phyloP scores from a whole-genome alignment of 805 yeast genomes.

The Saccharomyces cerevisiae region DNA sequence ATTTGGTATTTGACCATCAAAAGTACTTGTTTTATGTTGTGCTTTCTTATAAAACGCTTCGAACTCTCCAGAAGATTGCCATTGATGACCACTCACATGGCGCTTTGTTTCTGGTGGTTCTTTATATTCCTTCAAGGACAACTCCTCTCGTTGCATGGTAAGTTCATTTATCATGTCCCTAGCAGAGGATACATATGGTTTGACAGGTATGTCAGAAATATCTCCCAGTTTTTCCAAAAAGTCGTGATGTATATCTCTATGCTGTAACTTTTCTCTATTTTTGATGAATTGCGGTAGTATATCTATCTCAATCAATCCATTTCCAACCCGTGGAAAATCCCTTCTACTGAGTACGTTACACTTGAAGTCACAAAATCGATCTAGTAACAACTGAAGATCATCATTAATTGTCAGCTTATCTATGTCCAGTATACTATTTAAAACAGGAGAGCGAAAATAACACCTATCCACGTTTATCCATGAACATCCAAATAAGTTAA shows the following conservation, averaged over 20 bases:
- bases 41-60: conserved; percentile 28
- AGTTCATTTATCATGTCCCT: conserved; percentile 55
- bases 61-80: conserved; percentile 39
- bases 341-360: conserved; percentile 10
- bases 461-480: conserved; percentile 49
- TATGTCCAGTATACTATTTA: conserved; percentile 27
- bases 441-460: conserved; percentile 51
- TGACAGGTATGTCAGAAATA: conserved; percentile 3
- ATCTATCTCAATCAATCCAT: conserved; percentile 66
- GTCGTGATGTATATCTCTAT: conserved; percentile 43
- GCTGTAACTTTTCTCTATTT: conserved; percentile 42
- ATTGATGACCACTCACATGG: conserved; percentile 15
- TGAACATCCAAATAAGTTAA: conserved; percentile 74
- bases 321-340: conserved; percentile 45
- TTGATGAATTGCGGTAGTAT: conserved; percentile 48
- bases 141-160: conserved; percentile 38
- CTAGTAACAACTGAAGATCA: conserved; percentile 30
- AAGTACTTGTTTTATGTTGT: conserved; percentile 12
- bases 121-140: conserved; percentile 31
- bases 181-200: conserved; percentile 38
- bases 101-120: conserved; percentile 25
- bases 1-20: conserved; percentile 6
- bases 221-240: conserved; percentile 33
- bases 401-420: conserved; percentile 26
- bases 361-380: conserved; percentile 16